phyloP scores from a whole-genome alignment of 768 basidiomycete species.

The Amanita molliuscula region DNA sequence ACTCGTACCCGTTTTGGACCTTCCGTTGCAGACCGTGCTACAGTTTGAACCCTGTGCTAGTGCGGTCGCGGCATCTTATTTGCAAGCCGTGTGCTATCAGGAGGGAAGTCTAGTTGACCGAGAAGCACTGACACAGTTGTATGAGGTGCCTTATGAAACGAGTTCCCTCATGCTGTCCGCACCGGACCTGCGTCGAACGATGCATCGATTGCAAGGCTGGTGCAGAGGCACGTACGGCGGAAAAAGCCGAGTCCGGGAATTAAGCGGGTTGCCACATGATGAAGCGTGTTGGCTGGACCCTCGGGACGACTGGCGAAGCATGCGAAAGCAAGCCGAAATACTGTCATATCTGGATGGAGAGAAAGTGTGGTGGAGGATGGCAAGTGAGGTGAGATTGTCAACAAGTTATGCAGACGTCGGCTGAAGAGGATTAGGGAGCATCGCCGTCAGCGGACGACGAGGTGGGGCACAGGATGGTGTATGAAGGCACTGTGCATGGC shows the following conservation, averaged over 20 bases:
- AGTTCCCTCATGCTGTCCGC: slow-evolving; percentile 18
- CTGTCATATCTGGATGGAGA: slow-evolving; percentile 40
- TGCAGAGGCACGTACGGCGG: slow-evolving; percentile 18
- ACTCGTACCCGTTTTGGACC: slow-evolving; percentile 57
- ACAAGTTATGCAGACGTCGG: background rate
- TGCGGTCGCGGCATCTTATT: slow-evolving; percentile 50
- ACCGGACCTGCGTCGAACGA: slow-evolving; percentile 56
- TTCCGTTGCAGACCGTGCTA: slow-evolving; percentile 70
- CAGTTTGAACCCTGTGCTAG: slow-evolving; percentile 51
- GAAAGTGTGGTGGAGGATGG: too few species aligned
- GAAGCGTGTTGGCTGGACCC: background rate
- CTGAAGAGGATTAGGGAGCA: slow-evolving; percentile 14
- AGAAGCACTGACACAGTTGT: slow-evolving; percentile 33
- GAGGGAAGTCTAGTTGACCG: slow-evolving; percentile 42
- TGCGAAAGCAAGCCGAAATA: slow-evolving; percentile 25
- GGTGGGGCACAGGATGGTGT: slow-evolving; percentile 36
- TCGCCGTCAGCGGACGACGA: slow-evolving; percentile 41
- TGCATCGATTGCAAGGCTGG: slow-evolving; percentile 52
- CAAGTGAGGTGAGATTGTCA: background rate
- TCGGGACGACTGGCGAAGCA: background rate
- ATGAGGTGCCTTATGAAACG: slow-evolving; percentile 22
- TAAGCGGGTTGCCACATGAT: background rate
- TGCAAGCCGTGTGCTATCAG: slow-evolving; percentile 48
- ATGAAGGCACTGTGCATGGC: slow-evolving; percentile 17
- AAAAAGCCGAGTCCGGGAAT: background rate